Evolutionary conservation across 805 yeast species (phyloP).

Genomic region (Metschnikowia shivogae): DNA sequence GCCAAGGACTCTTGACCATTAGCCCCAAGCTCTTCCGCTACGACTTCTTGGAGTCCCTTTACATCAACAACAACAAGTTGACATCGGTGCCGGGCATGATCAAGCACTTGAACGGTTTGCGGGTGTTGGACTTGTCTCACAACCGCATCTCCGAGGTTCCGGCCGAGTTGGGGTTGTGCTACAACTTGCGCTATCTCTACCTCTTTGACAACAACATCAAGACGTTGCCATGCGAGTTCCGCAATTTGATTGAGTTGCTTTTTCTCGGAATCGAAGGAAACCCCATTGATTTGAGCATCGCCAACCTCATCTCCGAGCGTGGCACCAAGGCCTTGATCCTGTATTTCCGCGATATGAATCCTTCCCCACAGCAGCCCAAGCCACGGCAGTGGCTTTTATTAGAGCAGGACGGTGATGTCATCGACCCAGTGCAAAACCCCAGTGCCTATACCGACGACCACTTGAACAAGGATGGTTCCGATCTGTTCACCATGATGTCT

Average conservation of each 20-base stretch:
- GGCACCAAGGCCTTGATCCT: conserved; percentile 83
- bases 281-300: conserved; percentile 62
- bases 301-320: conserved; percentile 66
- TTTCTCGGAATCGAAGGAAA: conserved; percentile 94
- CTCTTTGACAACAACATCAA: conserved; percentile 81
- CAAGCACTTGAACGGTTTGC: conserved; percentile 62
- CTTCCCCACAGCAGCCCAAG: conserved; percentile 58
- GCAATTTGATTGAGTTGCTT: conserved; percentile 76
- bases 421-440: conserved; percentile 30
- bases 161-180: conserved; percentile 76
- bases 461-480: conserved; percentile 21
- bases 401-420: conserved; percentile 69
- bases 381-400: conserved; percentile 82
- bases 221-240: conserved; percentile 78
- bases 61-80: conserved; percentile 81
- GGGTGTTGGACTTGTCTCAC: conserved; percentile 81
- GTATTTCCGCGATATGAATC: conserved; percentile 77
- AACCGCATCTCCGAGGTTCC: conserved; percentile 75
- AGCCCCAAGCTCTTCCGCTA: conserved; percentile 77
- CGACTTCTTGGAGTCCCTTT: conserved; percentile 79
- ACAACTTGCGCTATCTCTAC: conserved; percentile 73
- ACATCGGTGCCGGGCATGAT: conserved; percentile 63
- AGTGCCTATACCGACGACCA: conserved; percentile 30
- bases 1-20: conserved; percentile 72
- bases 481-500: conserved; percentile 69